Conservation (phyloP, 1,284 basidiomycete species). For the Sphagnurus paluster region DNA sequence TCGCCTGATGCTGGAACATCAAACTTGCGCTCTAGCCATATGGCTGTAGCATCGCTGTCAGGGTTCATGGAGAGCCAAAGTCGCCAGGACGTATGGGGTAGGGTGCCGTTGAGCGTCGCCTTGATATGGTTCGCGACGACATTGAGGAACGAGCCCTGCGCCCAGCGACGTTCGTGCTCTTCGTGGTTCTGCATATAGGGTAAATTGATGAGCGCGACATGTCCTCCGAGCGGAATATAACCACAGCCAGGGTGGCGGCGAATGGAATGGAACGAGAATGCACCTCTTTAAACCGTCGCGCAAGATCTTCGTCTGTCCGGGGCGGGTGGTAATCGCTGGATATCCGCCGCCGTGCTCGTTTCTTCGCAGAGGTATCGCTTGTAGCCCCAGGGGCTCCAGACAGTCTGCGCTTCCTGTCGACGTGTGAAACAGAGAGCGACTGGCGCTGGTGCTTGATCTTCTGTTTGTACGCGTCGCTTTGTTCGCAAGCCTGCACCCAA, state of each 20-base stretch:
- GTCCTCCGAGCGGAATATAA: constrained; percentile 13
- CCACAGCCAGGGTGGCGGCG: constrained; percentile 14
- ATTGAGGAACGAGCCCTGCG: constrained; percentile 62
- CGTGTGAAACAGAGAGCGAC: constrained; percentile 24
- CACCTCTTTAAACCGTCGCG: constrained; percentile 67
- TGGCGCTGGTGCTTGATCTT: constrained; percentile 44
- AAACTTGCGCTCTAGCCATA: constrained; percentile 76
- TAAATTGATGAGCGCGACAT: constrained; percentile 17
- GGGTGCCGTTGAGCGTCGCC: constrained; percentile 22
- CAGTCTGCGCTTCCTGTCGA: constrained; percentile 27
- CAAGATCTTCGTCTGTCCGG: constrained; percentile 64
- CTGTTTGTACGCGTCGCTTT: constrained; percentile 58
- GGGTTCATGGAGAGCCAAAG: constrained; percentile 74
- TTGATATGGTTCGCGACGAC: constrained; percentile 44
- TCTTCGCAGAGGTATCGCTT: constrained; percentile 27
- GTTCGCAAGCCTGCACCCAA: constrained; percentile 59
- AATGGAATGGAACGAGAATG: constrained; percentile 23
- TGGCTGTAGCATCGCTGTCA: constrained; percentile 69
- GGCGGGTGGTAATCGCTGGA: constrained; percentile 49
- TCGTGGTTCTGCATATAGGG: constrained; percentile 55
- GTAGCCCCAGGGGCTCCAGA: constrained; percentile 22
- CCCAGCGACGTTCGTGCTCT: constrained; percentile 69
- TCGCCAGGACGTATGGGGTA: constrained; percentile 42
- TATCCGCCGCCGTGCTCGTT: constrained; percentile 47
- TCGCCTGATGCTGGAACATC: constrained; percentile 59